phyloP scores from a whole-genome alignment of 805 yeast genomes.

The Barnettozyma californica region DNA sequence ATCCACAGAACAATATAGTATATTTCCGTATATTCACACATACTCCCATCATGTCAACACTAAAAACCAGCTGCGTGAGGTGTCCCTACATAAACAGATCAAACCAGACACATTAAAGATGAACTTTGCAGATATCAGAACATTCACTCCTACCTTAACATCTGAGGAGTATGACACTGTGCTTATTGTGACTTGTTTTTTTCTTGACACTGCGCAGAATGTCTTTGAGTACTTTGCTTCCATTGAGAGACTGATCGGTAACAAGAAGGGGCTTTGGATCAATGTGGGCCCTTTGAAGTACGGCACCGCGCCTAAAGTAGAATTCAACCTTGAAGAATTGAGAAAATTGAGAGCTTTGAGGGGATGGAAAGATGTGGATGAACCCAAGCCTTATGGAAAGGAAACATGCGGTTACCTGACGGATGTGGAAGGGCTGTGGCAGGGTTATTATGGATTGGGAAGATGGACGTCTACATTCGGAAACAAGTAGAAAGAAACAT shows the following conservation, averaged over 20 bases:
- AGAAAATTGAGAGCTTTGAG: constrained; percentile 40
- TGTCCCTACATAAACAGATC: constrained; percentile 26
- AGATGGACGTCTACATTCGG: constrained; percentile 13
- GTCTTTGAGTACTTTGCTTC: constrained; percentile 68
- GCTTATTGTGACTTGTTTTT: constrained; percentile 64
- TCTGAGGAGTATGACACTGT: constrained; percentile 36
- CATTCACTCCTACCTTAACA: constrained; percentile 33
- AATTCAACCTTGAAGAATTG: constrained; percentile 69
- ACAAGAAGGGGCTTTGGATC: constrained; percentile 66
- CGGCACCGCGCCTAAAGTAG: constrained; percentile 78
- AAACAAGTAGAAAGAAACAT: not conserved
- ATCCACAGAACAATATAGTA: constrained; percentile 6
- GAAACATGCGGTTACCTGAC: constrained; percentile 60
- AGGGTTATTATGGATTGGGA: constrained; percentile 64
- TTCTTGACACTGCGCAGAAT: constrained; percentile 91
- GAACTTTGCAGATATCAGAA: constrained; percentile 60
- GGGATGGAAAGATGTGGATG: constrained; percentile 57
- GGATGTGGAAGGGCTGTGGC: constrained; percentile 63
- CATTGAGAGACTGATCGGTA: constrained; percentile 42
- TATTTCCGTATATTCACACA: constrained; percentile 55
- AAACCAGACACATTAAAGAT: constrained; percentile 45
- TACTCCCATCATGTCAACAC: constrained; percentile 57
- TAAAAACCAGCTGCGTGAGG: constrained; percentile 45
- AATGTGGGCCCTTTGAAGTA: constrained; percentile 91
- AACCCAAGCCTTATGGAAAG: constrained; percentile 28